A percentile compares a stretch with the other conserved stretches of the same genome.
Conservation (phyloP, 1,139 yeast genomes). For the Lodderomyces elongisporus region DNA sequence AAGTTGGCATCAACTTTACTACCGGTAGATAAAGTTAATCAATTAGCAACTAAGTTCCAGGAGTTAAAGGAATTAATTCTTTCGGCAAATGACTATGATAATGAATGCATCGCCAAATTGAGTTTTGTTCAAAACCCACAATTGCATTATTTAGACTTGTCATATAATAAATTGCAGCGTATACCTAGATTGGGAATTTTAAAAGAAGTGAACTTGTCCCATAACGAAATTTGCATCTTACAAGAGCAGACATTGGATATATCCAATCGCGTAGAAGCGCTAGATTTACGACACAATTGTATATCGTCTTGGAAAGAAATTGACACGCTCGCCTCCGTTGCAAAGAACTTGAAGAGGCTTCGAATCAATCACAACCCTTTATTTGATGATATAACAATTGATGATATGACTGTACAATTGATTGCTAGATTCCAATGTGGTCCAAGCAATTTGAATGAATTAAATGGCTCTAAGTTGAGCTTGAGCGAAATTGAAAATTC, state of each 20-base stretch:
- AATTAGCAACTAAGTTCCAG: constrained; percentile 41
- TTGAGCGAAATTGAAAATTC: constrained; percentile 52
- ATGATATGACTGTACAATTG: constrained; percentile 35
- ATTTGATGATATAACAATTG: constrained; percentile 26
- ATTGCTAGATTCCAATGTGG: constrained; percentile 47
- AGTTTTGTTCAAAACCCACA: no score
- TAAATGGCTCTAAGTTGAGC: constrained; percentile 56
- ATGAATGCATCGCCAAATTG: no score
- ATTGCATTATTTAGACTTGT: constrained; percentile 37
- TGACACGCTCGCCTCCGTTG: constrained; percentile 27
- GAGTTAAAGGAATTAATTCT: constrained; percentile 37
- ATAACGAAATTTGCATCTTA: no score
- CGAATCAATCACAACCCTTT: constrained; percentile 54
- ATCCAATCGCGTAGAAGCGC: constrained; percentile 7
- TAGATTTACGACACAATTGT: constrained; percentile 48
- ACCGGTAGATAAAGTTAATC: constrained; percentile 14
- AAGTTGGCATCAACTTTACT: constrained; percentile 29
- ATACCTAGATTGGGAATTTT: constrained; percentile 23
- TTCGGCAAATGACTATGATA: constrained; percentile 45
- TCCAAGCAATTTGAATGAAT: constrained; percentile 19
- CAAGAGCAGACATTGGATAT: no score
- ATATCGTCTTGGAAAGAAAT: constrained; percentile 45
- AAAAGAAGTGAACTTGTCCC: constrained; percentile 18
- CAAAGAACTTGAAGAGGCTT: constrained; percentile 40
- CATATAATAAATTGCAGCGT: constrained; percentile 34